phyloP scores from a whole-genome alignment of 1,284 basidiomycete species.

The Calocybe gambosa region DNA sequence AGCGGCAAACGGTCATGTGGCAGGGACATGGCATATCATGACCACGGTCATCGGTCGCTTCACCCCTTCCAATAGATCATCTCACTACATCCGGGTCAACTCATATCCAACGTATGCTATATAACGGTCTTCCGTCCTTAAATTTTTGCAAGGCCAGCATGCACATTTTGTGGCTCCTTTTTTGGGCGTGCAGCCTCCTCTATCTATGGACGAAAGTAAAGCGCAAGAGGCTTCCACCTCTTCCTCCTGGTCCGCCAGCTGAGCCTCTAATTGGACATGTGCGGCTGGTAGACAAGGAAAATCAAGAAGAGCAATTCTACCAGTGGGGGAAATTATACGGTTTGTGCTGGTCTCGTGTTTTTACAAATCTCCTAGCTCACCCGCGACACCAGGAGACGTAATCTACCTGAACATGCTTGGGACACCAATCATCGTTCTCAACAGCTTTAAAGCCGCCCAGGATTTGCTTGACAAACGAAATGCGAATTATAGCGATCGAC shows the following conservation, averaged over 20 bases:
- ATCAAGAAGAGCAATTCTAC: slow-evolving; percentile 15
- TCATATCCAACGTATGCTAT: background rate
- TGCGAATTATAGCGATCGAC: slow-evolving; percentile 26
- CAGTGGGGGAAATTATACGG: slow-evolving; percentile 17
- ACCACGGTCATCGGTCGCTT: too few species aligned
- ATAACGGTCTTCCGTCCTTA: background rate
- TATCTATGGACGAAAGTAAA: background rate
- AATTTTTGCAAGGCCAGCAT: background rate
- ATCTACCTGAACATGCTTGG: slow-evolving; percentile 25
- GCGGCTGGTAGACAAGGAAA: slow-evolving; percentile 13
- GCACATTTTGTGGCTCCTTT: background rate
- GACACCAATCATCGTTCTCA: slow-evolving; percentile 25
- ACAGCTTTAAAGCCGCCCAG: slow-evolving; percentile 23
- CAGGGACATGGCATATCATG: too few species aligned
- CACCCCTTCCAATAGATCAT: too few species aligned
- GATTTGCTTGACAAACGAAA: slow-evolving; percentile 30
- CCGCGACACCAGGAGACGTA: slow-evolving; percentile 21
- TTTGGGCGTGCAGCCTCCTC: background rate
- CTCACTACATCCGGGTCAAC: too few species aligned
- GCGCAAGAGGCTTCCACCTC: slow-evolving; percentile 1
- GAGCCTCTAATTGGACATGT: slow-evolving; percentile 21
- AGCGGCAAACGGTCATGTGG: too few species aligned
- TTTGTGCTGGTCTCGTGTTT: background rate
- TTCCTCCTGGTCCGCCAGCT: slow-evolving; percentile 19
- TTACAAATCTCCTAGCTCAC: too few species aligned